These are phyloP conservation scores for Pseudopithomyces chartarum DNA, from an alignment of 2,329 filamentous ascomycete genomes.

Conservation along the genomic window DNA sequence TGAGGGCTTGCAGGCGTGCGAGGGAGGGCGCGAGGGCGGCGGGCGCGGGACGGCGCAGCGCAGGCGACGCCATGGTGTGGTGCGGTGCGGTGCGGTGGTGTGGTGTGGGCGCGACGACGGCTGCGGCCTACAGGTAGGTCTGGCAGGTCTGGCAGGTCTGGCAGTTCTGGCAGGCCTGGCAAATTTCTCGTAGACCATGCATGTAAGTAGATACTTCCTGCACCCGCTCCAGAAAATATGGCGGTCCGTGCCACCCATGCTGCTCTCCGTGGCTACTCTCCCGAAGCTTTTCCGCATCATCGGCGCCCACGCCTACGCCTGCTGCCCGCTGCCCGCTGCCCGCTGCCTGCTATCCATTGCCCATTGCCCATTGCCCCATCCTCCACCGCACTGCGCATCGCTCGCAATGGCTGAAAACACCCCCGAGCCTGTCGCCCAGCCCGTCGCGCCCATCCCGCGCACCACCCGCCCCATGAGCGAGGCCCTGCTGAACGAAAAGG, in stretches of 20 bases:
- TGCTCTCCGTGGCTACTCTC: background rate
- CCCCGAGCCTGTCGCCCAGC: slow-evolving; percentile 52
- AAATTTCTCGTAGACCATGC: too few species aligned
- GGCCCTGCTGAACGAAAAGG: slow-evolving; percentile 98
- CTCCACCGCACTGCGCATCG: slow-evolving; percentile 20
- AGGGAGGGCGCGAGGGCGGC: slow-evolving; percentile 35
- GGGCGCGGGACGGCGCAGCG: slow-evolving; percentile 10
- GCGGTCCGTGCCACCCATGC: background rate
- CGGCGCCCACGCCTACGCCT: too few species aligned
- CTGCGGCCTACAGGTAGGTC: too few species aligned
- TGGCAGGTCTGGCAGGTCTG: too few species aligned
- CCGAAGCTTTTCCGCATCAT: too few species aligned
- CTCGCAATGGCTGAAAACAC: slow-evolving; percentile 63
- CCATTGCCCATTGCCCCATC: slow-evolving; percentile 21
- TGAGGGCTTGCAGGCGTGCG: slow-evolving; percentile 46
- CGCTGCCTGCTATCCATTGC: slow-evolving; percentile 7
- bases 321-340: too few species aligned
- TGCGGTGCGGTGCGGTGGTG: too few species aligned
- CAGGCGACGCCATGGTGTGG: too few species aligned
- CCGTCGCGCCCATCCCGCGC: slow-evolving; percentile 65
- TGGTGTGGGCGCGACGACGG: too few species aligned
- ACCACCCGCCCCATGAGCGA: slow-evolving; percentile 86
- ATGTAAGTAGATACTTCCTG: too few species aligned
- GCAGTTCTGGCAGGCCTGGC: too few species aligned
- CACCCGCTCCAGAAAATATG: background rate